phyloP scores from a whole-genome alignment of 192 early-diverging fungal genomes.

The Coemansia sp. region DNA sequence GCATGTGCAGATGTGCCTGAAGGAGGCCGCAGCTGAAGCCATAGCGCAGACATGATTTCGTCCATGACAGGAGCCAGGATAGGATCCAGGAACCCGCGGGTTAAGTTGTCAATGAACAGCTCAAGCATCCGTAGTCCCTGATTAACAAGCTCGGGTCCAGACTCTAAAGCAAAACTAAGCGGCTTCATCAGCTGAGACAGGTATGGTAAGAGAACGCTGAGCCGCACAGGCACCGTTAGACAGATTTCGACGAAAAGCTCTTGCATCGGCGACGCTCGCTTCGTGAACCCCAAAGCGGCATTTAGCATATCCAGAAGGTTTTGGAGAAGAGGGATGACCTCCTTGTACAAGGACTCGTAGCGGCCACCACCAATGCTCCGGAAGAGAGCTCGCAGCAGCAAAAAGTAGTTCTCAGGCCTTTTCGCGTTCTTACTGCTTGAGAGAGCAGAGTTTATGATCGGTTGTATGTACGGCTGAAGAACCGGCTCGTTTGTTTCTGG shows the following conservation, averaged over 20 bases:
- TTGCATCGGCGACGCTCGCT: constrained; percentile 80
- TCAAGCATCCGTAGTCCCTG: constrained; percentile 95
- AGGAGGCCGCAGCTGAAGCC: constrained; percentile 85
- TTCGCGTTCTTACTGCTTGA: constrained; percentile 80
- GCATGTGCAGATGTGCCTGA: constrained; percentile 85
- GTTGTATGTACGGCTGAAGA: constrained; percentile 87
- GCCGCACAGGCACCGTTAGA: constrained; percentile 92
- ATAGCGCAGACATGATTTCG: constrained; percentile 92
- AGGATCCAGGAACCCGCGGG: constrained; percentile 94
- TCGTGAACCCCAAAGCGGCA: constrained; percentile 67
- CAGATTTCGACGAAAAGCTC: constrained; percentile 98
- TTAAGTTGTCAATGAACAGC: constrained; percentile 97
- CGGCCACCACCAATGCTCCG: constrained; percentile 95
- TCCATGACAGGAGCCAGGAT: constrained; percentile 92
- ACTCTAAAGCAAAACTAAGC: constrained; percentile 88
- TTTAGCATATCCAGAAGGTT: constrained; percentile 92
- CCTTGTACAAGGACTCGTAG: constrained; percentile 93
- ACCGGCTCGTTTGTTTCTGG: constrained; percentile 90
- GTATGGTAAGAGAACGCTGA: constrained; percentile 91
- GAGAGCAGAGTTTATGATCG: constrained; percentile 87
- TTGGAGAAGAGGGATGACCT: constrained; percentile 91
- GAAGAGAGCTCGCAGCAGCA: constrained; percentile 87
- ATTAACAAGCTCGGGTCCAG: constrained; percentile 90
- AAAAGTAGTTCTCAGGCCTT: constrained; percentile 89
- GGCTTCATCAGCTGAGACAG: constrained; percentile 95